Evolutionary conservation across 2,329 filamentous ascomycete species (phyloP).

Genomic region (Epichloe typhina): DNA sequence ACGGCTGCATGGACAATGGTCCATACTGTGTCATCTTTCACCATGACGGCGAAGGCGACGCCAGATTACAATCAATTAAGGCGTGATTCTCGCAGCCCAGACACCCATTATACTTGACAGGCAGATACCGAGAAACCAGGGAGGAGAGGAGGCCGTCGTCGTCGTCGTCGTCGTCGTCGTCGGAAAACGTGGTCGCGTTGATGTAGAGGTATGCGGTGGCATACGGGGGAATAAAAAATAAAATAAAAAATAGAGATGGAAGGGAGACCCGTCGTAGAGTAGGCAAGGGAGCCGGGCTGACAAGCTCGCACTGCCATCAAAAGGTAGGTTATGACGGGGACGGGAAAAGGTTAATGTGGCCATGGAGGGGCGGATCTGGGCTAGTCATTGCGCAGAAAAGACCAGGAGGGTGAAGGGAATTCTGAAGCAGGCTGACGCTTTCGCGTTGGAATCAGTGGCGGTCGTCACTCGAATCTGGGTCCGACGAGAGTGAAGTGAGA

Average conservation of each 20-base stretch:
- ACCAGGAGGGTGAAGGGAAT: not conserved
- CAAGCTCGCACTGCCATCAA: not conserved
- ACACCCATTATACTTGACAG: constrained; percentile 1
- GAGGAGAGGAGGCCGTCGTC: not conserved
- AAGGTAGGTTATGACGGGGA: not conserved
- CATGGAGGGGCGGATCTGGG: not conserved
- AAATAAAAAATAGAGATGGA: not conserved
- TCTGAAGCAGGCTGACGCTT: not conserved
- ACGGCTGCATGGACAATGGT: constrained; percentile 6
- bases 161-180: not conserved
- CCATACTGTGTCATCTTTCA: constrained; percentile 3
- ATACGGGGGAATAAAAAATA: not conserved
- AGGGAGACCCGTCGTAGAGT: not conserved
- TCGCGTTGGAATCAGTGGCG: not conserved
- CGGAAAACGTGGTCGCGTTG: not conserved
- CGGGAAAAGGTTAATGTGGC: not conserved
- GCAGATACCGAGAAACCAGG: not conserved
- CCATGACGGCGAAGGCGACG: not conserved
- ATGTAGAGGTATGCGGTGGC: not conserved
- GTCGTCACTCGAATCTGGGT: not conserved
- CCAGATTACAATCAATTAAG: not conserved
- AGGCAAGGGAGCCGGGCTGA: not conserved
- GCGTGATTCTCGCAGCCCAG: not conserved
- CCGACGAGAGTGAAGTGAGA: constrained; percentile 2
- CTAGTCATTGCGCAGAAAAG: constrained; percentile 4